Evolutionary conservation across 2,329 filamentous ascomycete species (phyloP).

Genomic region (Pezicula rhizophila): DNA sequence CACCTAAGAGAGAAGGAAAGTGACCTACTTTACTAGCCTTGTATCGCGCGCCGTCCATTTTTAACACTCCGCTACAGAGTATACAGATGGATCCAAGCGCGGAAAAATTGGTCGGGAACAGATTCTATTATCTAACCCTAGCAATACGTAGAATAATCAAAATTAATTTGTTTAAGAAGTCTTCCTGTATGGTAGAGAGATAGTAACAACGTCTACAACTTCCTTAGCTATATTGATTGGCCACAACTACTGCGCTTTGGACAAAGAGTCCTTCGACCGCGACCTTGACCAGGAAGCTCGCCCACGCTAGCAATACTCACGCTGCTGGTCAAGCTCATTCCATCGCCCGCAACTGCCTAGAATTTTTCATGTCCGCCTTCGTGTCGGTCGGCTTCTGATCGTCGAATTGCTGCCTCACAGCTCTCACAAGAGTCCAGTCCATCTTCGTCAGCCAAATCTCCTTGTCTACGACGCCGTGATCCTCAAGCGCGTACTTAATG

Average conservation of each 20-base stretch:
- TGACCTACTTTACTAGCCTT: slow-evolving; percentile 3
- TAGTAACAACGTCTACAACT: slow-evolving; percentile 8
- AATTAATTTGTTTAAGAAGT: slow-evolving; percentile 11
- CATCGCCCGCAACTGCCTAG: slow-evolving; percentile 27
- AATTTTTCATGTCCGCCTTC: slow-evolving; percentile 19
- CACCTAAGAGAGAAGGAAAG: slow-evolving; percentile 3
- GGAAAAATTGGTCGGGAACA: slow-evolving; percentile 8
- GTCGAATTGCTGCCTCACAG: slow-evolving; percentile 27
- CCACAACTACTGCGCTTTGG: slow-evolving; percentile 16
- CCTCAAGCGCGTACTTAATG: slow-evolving; percentile 33
- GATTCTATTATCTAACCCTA: slow-evolving; percentile 9
- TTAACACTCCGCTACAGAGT: slow-evolving; percentile 1
- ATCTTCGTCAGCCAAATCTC: slow-evolving; percentile 30
- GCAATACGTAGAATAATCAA: slow-evolving; percentile 11
- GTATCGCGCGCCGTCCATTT: slow-evolving; percentile 4
- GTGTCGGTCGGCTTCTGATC: slow-evolving; percentile 18
- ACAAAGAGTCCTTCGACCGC: slow-evolving; percentile 22
- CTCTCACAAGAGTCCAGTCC: slow-evolving; percentile 33
- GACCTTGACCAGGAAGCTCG: slow-evolving; percentile 30
- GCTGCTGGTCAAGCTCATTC: slow-evolving; percentile 27
- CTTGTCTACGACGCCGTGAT: slow-evolving; percentile 31
- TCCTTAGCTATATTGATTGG: slow-evolving; percentile 12
- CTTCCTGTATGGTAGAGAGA: slow-evolving; percentile 9
- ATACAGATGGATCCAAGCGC: slow-evolving; percentile 7
- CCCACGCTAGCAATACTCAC: slow-evolving; percentile 24